Conservation (phyloP, 495 filamentous ascomycete species). For the Bacidia rubella region DNA sequence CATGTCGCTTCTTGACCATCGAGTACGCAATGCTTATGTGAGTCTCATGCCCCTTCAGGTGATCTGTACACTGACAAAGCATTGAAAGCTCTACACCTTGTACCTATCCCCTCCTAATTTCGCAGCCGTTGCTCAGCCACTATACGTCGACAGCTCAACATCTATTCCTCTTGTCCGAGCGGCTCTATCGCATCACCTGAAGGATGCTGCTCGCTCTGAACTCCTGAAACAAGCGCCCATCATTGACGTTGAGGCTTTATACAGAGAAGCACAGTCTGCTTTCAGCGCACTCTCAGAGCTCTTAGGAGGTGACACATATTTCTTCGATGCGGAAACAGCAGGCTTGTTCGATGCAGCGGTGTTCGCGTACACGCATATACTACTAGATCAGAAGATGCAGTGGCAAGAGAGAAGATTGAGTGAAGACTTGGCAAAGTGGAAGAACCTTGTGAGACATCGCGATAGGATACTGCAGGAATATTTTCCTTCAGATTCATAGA, state of each 20-base stretch:
- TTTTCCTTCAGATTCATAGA: constrained; percentile 8
- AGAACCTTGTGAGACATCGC: constrained; percentile 42
- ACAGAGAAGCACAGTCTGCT: constrained; percentile 54
- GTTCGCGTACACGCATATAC: constrained; percentile 80
- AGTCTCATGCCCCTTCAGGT: constrained; percentile 7
- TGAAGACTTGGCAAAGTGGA: constrained; percentile 25
- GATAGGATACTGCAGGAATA: constrained; percentile 31
- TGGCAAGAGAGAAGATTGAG: constrained; percentile 41
- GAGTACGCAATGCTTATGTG: constrained; percentile 81
- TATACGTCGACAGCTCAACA: constrained; percentile 57
- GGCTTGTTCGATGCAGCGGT: constrained; percentile 74
- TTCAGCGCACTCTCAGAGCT: constrained; percentile 61
- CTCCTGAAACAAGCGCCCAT: constrained; percentile 49
- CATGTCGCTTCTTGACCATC: constrained; percentile 61
- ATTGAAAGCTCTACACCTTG: constrained; percentile 53
- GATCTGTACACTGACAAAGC: not conserved
- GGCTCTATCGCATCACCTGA: constrained; percentile 49
- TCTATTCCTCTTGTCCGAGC: constrained; percentile 47
- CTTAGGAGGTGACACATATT: constrained; percentile 50
- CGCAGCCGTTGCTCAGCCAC: constrained; percentile 42
- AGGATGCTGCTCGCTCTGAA: constrained; percentile 55
- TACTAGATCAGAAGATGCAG: constrained; percentile 46
- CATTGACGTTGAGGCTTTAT: constrained; percentile 50
- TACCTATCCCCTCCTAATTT: constrained; percentile 62
- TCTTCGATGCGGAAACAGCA: constrained; percentile 50